A percentile compares a stretch with the other conserved stretches of the same genome.
phyloP scores from a whole-genome alignment of 768 basidiomycete species.

The Lactarius psammicola region DNA sequence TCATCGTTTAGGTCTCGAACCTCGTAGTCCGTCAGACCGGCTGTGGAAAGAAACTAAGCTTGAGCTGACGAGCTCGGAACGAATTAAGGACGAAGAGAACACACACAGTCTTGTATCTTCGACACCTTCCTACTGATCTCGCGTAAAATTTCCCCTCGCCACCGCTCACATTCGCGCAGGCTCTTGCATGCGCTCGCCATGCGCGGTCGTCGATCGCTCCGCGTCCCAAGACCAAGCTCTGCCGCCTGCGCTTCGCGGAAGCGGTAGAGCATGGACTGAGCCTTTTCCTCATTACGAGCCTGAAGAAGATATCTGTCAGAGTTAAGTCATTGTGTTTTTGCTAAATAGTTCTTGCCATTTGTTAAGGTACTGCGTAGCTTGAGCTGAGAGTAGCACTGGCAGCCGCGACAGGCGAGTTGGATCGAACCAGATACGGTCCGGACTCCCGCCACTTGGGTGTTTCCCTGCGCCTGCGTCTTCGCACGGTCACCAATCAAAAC shows the following conservation, averaged over 20 bases:
- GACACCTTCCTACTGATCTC: conserved; percentile 97
- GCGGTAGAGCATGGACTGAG: conserved; percentile 91
- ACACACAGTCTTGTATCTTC: conserved; percentile 92
- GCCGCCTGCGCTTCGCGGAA: conserved; percentile 97
- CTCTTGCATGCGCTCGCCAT: conserved; percentile 94
- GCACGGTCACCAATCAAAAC: too few species aligned
- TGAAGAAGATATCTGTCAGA: conserved; percentile 31
- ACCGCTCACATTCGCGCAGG: conserved; percentile 89
- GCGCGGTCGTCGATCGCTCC: conserved; percentile 80
- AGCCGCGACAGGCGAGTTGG: too few species aligned
- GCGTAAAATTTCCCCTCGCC: conserved; percentile 91
- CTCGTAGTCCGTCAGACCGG: conserved; percentile 92
- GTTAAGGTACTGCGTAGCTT: neutral
- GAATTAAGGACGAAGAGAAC: neutral
- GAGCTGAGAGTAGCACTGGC: neutral
- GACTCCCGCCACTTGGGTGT: neutral
- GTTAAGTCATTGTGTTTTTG: neutral
- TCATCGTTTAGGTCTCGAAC: conserved; percentile 96
- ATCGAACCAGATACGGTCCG: neutral
- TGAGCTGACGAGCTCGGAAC: neutral
- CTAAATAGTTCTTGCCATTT: conserved; percentile 6
- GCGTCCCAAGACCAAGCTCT: conserved; percentile 88
- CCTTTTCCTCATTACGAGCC: conserved; percentile 99
- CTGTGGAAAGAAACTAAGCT: conserved; percentile 43
- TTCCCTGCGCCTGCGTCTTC: too few species aligned